A percentile compares a stretch with the other conserved stretches of the same genome.
Conservation (phyloP, 2,329 filamentous ascomycete species). For the Colletotrichum incanum region DNA sequence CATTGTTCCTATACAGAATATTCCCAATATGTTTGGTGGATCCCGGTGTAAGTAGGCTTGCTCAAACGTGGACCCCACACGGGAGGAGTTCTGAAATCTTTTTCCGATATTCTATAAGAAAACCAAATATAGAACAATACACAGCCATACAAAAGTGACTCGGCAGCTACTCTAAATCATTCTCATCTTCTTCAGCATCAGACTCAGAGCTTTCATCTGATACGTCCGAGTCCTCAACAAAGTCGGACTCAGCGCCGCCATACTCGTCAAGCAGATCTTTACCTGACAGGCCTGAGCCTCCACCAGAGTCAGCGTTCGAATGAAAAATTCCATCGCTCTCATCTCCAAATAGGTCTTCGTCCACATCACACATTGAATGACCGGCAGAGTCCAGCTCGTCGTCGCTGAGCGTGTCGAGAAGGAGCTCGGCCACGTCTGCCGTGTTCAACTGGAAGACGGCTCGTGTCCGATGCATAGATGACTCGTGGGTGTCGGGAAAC, state of each 20-base stretch:
- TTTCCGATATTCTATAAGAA: no score
- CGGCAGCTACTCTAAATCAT: background rate
- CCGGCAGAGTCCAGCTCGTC: background rate
- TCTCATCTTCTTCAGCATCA: background rate
- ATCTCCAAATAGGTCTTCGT: background rate
- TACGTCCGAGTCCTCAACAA: no score
- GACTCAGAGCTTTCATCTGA: conserved; percentile 1
- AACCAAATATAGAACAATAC: no score
- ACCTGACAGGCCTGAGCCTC: background rate
- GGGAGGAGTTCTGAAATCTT: no score
- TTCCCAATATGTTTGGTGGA: no score
- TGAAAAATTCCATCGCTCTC: no score
- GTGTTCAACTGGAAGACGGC: conserved; percentile 10
- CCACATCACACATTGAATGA: background rate
- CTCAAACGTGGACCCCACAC: no score
- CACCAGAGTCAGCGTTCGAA: background rate
- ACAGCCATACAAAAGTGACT: no score
- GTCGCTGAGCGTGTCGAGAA: conserved; percentile 9
- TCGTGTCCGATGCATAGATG: background rate
- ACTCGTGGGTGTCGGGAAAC: background rate
- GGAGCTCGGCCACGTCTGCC: background rate
- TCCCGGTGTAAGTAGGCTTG: no score
- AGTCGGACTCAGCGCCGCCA: no score
- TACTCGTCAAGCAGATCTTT: no score
- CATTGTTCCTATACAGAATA: no score